Base-by-base conservation (phyloP, 202 grass and related monocot genomes). In the Zizania palustris region DNA sequence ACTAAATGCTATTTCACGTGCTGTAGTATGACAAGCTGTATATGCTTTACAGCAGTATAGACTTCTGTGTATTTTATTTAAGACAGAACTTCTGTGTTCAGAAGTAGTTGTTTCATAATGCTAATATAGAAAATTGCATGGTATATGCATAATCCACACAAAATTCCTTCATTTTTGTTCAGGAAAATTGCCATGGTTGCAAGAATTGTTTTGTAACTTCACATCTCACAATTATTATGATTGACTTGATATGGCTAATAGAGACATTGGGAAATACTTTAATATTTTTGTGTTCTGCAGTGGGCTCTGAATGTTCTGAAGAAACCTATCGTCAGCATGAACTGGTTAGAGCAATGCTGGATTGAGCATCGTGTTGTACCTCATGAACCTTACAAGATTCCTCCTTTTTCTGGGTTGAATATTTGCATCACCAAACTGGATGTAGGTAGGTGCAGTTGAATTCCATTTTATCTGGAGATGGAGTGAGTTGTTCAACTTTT, bases 331-430 rank as follows among this genome's bases (percentile, higher is more conserved):
- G 82, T 97, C 58, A 84, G 53, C 41, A 72, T 82, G 45, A 85
- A 70, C 69, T 97, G 95, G 95, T 75, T 94, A 68, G 86, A 89
- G 57, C 89, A 94, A 63, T 97, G 95, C 73, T 97, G 95, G 95
- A 88, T 44, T 36, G 89, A 97, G 80, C 95, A 97, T 83, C 88
- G 91, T 57, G 76, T 97, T 85, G 91, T 97, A 16, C 95, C 95
- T 85, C 95, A 92, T 69, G 95, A 97, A 80, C 80, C 91, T 39
- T 90, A 94, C 80, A 91, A 85, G 77, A 87, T 97, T 75, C 91
- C 78, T 73, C 95, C 95, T 76, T 97, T 97, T 77, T 77, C 77
- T 90, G 95, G 95, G 34, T 82, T 97, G 77, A 92, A 69, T 84
- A 97, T 97, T 72, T 97, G 89, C 42, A 72, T 97, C 55, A 94